phyloP scores from a whole-genome alignment of 345 rosid species.

The Gossypium herbaceum region DNA sequence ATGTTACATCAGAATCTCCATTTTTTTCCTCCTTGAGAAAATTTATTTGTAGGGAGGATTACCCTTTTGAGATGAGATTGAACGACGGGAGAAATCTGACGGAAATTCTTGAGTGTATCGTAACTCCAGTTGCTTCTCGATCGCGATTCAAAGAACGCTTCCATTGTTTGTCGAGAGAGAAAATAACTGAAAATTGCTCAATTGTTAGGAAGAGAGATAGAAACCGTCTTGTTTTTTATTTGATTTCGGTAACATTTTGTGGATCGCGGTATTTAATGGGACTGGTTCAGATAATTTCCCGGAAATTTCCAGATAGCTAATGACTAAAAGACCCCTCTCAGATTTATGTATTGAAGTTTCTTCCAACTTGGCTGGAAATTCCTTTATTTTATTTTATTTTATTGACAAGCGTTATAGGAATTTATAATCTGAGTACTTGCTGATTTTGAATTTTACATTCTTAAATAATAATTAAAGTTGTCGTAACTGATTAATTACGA shows the following conservation, averaged over 20 bases:
- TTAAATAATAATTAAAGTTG: no score
- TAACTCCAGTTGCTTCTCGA: constrained; percentile 57
- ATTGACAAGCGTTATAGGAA: no score
- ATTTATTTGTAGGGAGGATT: neutral
- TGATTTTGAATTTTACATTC: no score
- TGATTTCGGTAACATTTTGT: neutral
- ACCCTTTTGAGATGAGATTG: constrained; percentile 93
- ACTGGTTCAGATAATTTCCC: neutral
- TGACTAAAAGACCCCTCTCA: neutral
- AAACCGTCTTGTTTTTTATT: neutral
- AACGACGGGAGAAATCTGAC: constrained; percentile 71
- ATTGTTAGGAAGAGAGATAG: neutral
- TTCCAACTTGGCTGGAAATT: neutral
- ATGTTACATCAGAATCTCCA: neutral
- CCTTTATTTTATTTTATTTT: no score
- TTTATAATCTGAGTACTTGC: no score
- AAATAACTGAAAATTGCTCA: neutral
- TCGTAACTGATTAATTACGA: no score
- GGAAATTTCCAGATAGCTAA: neutral
- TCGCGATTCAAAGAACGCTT: constrained; percentile 68
- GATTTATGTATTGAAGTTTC: neutral
- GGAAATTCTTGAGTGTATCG: constrained; percentile 73
- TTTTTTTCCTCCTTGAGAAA: neutral
- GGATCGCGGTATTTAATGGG: neutral
- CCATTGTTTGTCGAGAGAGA: constrained; percentile 37